Conservation (phyloP, 305 asterid species). For the Solanum chacoense region DNA sequence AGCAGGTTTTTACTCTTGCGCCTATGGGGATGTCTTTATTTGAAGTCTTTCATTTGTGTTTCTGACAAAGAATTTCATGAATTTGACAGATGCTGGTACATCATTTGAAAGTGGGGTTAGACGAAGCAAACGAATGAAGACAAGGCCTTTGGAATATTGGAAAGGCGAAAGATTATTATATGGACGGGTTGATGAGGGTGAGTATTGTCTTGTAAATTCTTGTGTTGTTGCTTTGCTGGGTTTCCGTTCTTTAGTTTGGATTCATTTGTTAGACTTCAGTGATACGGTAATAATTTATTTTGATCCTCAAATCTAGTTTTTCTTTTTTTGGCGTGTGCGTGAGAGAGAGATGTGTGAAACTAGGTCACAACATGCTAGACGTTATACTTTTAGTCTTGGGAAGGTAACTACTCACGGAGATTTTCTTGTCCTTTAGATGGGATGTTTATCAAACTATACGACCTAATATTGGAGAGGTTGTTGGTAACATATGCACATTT, state of each 20-base stretch:
- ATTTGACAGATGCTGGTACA: conserved; percentile 66
- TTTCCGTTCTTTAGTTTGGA: neutral
- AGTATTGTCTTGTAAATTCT: conserved; percentile 21
- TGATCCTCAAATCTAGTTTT: neutral
- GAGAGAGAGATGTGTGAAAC: neutral
- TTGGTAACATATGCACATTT: neutral
- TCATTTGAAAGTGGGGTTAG: conserved; percentile 63
- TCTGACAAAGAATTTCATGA: conserved; percentile 6
- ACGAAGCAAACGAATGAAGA: conserved; percentile 75
- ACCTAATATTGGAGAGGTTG: neutral
- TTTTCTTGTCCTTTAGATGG: neutral
- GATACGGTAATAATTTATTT: neutral
- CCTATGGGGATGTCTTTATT: neutral
- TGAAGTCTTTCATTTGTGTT: neutral
- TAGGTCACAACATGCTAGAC: neutral
- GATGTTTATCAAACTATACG: neutral
- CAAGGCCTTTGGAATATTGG: conserved; percentile 86
- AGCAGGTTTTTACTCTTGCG: conserved; percentile 51
- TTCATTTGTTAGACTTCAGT: neutral
- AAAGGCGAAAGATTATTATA: conserved; percentile 80
- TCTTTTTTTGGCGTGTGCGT: neutral
- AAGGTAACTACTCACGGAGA: neutral
- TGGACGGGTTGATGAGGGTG: conserved; percentile 58
- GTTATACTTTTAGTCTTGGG: neutral
- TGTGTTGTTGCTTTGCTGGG: neutral